Evolutionary conservation across 225 moss, liverwort and hornwort genomes (phyloP).

Genomic region (Asterella californica): DNA sequence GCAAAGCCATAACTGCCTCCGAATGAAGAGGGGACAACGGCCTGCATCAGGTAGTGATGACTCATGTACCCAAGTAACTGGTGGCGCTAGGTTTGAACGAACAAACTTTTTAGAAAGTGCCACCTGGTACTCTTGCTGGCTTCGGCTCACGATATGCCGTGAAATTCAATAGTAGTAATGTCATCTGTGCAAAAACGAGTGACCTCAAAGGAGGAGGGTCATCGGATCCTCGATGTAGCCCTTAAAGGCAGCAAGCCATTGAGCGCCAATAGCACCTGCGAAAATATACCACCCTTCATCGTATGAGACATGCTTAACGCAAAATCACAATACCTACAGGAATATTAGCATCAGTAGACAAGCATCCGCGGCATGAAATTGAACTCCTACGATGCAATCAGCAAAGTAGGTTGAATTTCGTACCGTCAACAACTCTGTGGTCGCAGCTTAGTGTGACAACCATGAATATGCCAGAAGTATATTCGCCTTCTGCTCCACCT

Average conservation of each 20-base stretch:
- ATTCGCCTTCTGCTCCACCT: conserved; percentile 54
- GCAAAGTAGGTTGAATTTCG: conserved; percentile 6
- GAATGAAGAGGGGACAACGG: background rate
- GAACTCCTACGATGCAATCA: background rate
- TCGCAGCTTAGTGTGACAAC: conserved; percentile 92
- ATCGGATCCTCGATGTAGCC: conserved; percentile 89
- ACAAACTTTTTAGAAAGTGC: conserved; percentile 13
- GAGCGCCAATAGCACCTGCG: conserved; percentile 89
- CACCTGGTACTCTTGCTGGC: conserved; percentile 15
- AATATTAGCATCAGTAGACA: background rate
- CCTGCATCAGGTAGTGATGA: conserved; percentile 2
- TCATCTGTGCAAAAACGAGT: background rate
- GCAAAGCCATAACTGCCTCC: conserved; percentile 9
- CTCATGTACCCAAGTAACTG: background rate
- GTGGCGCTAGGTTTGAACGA: conserved; percentile 19
- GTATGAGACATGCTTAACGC: background rate
- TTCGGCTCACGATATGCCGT: conserved; percentile 11
- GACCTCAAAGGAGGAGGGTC: conserved; percentile 65
- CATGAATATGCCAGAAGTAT: conserved; percentile 62
- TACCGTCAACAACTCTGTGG: conserved; percentile 94
- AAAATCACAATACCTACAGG: background rate
- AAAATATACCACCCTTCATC: background rate
- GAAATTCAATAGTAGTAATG: conserved; percentile 4
- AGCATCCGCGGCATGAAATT: background rate
- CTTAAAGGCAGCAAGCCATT: conserved; percentile 92